Conservation (phyloP, 2,329 filamentous ascomycete species). For the Herpotrichia juniperi region DNA sequence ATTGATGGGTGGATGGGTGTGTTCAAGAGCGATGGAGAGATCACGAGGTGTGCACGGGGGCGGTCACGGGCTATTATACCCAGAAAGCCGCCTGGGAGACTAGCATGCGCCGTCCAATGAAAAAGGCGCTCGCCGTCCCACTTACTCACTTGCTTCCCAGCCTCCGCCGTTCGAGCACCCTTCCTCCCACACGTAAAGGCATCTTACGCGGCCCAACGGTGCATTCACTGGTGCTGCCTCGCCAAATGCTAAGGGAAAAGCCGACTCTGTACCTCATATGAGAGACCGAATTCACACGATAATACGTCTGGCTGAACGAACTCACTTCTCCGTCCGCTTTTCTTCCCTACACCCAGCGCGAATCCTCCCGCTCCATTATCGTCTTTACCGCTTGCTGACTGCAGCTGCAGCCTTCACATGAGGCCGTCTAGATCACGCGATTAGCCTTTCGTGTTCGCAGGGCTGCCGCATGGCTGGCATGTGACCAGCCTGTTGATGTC, state of each 20-base stretch:
- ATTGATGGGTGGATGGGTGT: background rate
- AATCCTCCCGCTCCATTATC: background rate
- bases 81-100: background rate
- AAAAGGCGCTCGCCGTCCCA: background rate
- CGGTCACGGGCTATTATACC: background rate
- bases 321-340: background rate
- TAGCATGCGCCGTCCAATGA: background rate
- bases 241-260: too few species aligned
- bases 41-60: background rate
- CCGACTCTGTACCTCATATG: too few species aligned
- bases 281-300: too few species aligned
- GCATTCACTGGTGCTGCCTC: too few species aligned
- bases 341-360: background rate
- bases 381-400: background rate
- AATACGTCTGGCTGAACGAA: too few species aligned
- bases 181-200: background rate
- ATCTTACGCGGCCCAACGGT: background rate
- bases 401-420: background rate
- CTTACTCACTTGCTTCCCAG: background rate
- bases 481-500: slow-evolving; percentile 5
- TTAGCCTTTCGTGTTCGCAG: background rate
- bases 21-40: background rate
- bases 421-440: background rate
- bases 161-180: background rate
- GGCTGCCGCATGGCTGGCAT: slow-evolving; percentile 2